A percentile compares a stretch with the other conserved stretches of the same genome.
Evolutionary conservation across 192 early-diverging fungal species (phyloP).

Genomic region (Coemansia sp.): DNA sequence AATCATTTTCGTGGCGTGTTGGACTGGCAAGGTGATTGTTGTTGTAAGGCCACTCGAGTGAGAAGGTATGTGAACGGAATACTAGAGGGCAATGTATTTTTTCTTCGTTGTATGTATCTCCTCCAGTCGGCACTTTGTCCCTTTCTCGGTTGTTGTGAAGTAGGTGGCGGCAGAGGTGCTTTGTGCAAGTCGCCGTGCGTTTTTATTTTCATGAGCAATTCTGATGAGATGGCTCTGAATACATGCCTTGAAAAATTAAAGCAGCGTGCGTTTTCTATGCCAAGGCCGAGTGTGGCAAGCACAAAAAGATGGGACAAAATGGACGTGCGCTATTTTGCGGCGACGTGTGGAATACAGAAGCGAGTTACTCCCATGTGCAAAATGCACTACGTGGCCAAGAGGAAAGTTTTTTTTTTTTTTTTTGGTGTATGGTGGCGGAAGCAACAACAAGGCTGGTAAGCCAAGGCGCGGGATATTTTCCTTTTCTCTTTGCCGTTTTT

Average conservation of each 20-base stretch:
- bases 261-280: not conserved
- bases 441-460: not conserved
- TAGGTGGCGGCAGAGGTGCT: not conserved
- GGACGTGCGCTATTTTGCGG: conserved; percentile 1
- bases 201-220: not conserved
- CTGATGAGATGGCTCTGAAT: not conserved
- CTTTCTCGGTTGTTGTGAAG: not conserved
- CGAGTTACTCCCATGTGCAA: not conserved
- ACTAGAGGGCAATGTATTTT: not conserved
- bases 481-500: not conserved
- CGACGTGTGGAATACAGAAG: not conserved
- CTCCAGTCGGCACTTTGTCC: not conserved
- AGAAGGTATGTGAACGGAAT: not conserved
- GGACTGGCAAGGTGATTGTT: not conserved
- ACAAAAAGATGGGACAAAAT: not conserved
- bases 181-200: not conserved
- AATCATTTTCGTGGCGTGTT: not conserved
- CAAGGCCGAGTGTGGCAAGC: not conserved
- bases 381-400: not conserved
- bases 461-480: not conserved
- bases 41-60: not conserved
- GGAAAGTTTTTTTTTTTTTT: not conserved
- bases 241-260: not conserved
- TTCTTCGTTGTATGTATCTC: not conserved
- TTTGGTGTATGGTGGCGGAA: not conserved